Evolutionary conservation across 2,329 filamentous ascomycete genomes (phyloP), one percentile per base, ranked within the genome.

Genomic region (Cladosporium cucumerinum): DNA sequence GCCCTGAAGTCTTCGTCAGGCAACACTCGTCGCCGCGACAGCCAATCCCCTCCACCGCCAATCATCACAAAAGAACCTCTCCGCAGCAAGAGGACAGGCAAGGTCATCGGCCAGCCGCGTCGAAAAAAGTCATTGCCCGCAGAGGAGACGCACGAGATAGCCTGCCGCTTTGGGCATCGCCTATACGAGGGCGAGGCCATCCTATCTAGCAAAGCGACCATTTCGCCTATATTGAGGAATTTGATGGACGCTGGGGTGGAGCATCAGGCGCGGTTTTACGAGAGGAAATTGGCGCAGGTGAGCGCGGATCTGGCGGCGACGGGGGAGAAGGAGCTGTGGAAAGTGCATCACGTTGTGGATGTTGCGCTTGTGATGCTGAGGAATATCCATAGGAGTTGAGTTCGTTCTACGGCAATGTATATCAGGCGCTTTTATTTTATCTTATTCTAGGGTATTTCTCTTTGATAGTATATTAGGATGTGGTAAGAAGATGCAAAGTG

Each of bases 201-300:
- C 2, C 7, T 54, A 18, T 21, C 36, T 2, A 7, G 14, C 7
- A 48, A 21, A 16, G 48, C 48, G 30, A 61, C 46, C 21, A 39
- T 61, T 7, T 61, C 59, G 21, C 59, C 59, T 6, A 16, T 28
- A 23, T n/a, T 61, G 48, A 61, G 34, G 16, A 30, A 26, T 4
- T 10, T 61, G 46, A 18, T 61, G 43, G 48, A 49, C 14, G 32
- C 43, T 7, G 48, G 48, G 12, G 28, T 36, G 18, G 46, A 12
- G 8, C 59, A 61, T 14, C 59, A 61, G 59, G 59, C 59, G 32
- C 26, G 46, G 48, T 61, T 39, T n/a, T 61, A 61, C 11, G 59
- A 61, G 59, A 61, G 59, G 32, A 61, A 54, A 21, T 23, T 61
- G 32, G 30, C 59, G 59, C 59, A 61, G 59, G 59, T 61, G 21